Evolutionary conservation across 371 early-diverging fungal genomes (phyloP).

Genomic region (Umbelopsis sp.): DNA sequence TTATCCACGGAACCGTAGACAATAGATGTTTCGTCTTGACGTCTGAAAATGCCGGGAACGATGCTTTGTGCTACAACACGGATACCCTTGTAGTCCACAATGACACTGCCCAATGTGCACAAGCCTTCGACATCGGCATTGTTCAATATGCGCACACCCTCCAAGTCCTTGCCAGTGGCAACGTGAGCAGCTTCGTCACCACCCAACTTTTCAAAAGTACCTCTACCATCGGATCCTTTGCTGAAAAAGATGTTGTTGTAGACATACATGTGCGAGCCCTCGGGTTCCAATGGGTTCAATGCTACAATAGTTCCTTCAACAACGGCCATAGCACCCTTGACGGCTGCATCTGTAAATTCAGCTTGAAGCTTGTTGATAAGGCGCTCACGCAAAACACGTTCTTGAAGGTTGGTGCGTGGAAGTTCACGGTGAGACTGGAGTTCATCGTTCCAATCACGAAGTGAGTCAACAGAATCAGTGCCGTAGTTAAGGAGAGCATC

Average conservation of each 20-base stretch:
- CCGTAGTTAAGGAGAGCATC: slow-evolving; percentile 70
- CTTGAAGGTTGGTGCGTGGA: slow-evolving; percentile 75
- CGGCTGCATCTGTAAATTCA: slow-evolving; percentile 92
- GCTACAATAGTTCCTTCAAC: slow-evolving; percentile 80
- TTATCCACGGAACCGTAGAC: slow-evolving; percentile 90
- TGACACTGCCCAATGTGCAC: slow-evolving; percentile 85
- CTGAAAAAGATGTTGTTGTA: slow-evolving; percentile 96
- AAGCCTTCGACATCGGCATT: slow-evolving; percentile 76
- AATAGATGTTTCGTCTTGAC: slow-evolving; percentile 80
- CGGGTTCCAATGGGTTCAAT: slow-evolving; percentile 80
- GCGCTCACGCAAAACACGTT: slow-evolving; percentile 87
- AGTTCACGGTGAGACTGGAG: slow-evolving; percentile 88
- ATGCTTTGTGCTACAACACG: slow-evolving; percentile 93
- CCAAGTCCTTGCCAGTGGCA: slow-evolving; percentile 91
- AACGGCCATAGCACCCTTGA: slow-evolving; percentile 83
- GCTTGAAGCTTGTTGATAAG: slow-evolving; percentile 80
- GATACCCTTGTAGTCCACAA: slow-evolving; percentile 90
- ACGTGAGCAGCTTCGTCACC: slow-evolving; percentile 94
- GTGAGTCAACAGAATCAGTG: slow-evolving; percentile 71
- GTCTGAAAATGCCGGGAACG: slow-evolving; percentile 86
- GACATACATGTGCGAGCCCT: slow-evolving; percentile 86
- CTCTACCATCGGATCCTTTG: slow-evolving; percentile 88
- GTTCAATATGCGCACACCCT: slow-evolving; percentile 83
- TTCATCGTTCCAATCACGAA: slow-evolving; percentile 97
- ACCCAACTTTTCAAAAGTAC: slow-evolving; percentile 81